Conservation (phyloP, 2,329 filamentous ascomycete species). For the Aureobasidium sp. region DNA sequence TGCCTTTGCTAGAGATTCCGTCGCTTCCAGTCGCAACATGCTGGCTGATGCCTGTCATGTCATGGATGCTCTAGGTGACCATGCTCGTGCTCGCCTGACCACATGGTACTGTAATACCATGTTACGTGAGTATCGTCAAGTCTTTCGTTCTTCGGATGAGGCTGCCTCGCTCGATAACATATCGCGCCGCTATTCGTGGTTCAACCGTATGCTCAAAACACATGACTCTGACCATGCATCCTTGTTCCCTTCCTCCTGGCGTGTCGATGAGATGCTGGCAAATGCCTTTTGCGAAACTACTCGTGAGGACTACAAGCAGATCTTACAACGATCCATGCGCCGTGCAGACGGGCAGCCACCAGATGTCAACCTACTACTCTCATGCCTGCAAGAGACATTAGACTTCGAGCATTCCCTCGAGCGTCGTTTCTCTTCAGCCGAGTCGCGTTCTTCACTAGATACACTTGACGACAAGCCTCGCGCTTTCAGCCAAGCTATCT, state of each 20-base stretch:
- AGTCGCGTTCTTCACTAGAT: conserved; percentile 76
- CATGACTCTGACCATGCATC: conserved; percentile 88
- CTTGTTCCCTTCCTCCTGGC: conserved; percentile 84
- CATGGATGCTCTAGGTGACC: conserved; percentile 88
- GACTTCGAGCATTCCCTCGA: conserved; percentile 94
- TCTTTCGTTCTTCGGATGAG: conserved; percentile 94
- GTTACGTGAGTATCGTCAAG: conserved; percentile 86
- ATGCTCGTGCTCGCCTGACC: conserved; percentile 71
- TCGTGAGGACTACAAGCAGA: conserved; percentile 88
- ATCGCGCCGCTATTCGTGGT: conserved; percentile 89
- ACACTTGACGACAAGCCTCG: conserved; percentile 74
- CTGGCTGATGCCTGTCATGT: conserved; percentile 85
- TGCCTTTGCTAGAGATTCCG: conserved; percentile 82
- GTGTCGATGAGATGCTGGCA: conserved; percentile 80
- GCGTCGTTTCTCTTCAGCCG: conserved; percentile 62
- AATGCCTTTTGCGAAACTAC: conserved; percentile 95
- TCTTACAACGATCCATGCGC: conserved; percentile 81
- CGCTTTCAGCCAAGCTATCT: conserved; percentile 83
- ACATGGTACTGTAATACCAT: conserved; percentile 99
- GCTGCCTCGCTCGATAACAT: conserved; percentile 96
- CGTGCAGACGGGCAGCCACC: conserved; percentile 68
- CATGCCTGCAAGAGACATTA: conserved; percentile 88
- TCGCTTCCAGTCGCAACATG: conserved; percentile 59
- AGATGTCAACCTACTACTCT: conserved; percentile 82
- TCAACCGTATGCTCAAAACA: conserved; percentile 88